Conservation (phyloP, 352 stramenopile species). For the Phytophthora sojae region DNA sequence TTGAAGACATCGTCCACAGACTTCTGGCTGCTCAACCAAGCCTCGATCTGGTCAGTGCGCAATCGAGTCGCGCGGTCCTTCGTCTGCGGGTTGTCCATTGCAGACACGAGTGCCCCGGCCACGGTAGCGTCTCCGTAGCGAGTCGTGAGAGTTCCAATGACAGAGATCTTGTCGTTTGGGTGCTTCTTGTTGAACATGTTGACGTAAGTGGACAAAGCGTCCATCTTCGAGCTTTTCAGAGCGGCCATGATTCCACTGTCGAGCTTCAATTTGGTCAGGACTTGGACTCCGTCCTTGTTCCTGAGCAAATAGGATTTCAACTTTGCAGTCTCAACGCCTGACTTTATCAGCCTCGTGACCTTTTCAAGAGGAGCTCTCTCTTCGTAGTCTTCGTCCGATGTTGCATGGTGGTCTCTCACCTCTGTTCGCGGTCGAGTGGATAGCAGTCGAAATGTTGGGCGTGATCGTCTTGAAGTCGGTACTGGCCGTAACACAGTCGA, state of each 20-base stretch:
- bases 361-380: no score
- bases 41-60: not conserved
- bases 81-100: not conserved
- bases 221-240: not conserved
- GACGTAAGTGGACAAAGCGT: not conserved
- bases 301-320: not conserved
- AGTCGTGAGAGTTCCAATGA: not conserved
- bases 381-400: no score
- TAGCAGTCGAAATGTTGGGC: no score
- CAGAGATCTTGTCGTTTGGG: not conserved
- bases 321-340: no score
- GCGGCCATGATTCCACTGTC: not conserved
- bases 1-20: conserved; percentile 1
- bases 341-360: no score
- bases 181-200: conserved; percentile 1
- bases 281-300: not conserved
- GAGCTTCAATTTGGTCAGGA: not conserved
- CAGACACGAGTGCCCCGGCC: not conserved
- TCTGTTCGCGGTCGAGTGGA: no score
- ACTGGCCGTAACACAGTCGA: no score
- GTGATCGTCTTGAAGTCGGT: no score
- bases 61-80: not conserved
- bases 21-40: not conserved
- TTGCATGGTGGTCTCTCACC: no score
- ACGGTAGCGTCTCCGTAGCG: not conserved